Percentiles rank a stretch among this genome's conserved stretches.
phyloP scores from a whole-genome alignment of 2,329 filamentous ascomycete species.

The Fusarium protoensiforme region DNA sequence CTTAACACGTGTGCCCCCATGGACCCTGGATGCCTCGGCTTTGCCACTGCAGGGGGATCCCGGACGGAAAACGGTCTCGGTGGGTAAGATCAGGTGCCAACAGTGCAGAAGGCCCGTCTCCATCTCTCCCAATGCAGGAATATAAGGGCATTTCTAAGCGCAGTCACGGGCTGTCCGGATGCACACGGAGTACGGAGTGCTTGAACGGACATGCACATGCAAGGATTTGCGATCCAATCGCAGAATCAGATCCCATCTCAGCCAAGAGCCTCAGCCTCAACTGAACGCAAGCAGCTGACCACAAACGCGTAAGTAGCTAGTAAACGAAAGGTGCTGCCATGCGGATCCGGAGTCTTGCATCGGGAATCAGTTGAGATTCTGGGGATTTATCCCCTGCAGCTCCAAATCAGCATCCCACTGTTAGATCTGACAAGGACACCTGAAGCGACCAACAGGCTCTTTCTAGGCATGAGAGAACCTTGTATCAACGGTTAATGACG shows the following conservation, averaged over 20 bases:
- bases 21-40: background rate
- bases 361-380: background rate
- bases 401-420: background rate
- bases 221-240: background rate
- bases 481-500: background rate
- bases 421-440: background rate
- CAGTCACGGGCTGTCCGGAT: background rate
- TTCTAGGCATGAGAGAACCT: background rate
- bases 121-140: background rate
- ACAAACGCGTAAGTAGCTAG: background rate
- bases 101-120: background rate
- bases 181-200: background rate
- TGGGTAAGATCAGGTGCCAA: background rate
- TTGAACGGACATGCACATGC: background rate
- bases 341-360: background rate
- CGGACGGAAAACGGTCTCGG: background rate
- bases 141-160: background rate
- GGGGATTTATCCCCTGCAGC: background rate
- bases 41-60: background rate
- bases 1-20: background rate
- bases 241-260: background rate
- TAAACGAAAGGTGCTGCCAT: background rate
- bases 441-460: background rate
- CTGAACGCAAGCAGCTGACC: background rate
- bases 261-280: background rate